Conservation (phyloP, 768 basidiomycete genomes). For the Rhodotorula sphaerocarpa region DNA sequence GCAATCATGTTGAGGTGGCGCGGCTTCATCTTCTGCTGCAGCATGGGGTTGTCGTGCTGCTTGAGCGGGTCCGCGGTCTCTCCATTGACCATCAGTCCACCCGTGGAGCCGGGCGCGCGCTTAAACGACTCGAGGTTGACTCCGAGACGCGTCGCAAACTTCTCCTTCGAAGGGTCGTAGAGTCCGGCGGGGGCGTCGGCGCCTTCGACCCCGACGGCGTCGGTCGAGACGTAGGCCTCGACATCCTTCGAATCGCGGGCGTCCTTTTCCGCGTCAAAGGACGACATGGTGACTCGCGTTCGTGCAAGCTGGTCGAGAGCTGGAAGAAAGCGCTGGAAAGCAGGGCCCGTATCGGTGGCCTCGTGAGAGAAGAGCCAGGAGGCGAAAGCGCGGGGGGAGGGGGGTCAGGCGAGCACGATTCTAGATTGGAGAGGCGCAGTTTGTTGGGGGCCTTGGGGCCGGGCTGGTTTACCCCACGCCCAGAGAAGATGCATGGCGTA, state of each 20-base stretch:
- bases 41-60: slow-evolving; percentile 38
- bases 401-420: too few species aligned
- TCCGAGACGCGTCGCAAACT: slow-evolving; percentile 41
- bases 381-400: too few species aligned
- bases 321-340: too few species aligned
- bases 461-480: too few species aligned
- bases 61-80: slow-evolving; percentile 29
- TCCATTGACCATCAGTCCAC: slow-evolving; percentile 18
- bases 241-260: background rate
- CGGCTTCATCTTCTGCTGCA: slow-evolving; percentile 44
- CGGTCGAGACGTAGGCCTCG: slow-evolving; percentile 7
- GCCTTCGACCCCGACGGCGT: background rate
- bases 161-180: slow-evolving; percentile 44
- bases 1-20: slow-evolving; percentile 34
- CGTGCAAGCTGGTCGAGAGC: background rate
- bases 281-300: background rate
- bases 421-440: too few species aligned
- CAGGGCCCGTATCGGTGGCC: too few species aligned
- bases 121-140: slow-evolving; percentile 45
- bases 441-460: too few species aligned
- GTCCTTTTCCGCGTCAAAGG: background rate
- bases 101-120: slow-evolving; percentile 44
- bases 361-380: too few species aligned
- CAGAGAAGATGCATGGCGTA: too few species aligned
- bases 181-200: background rate